Evolutionary conservation across 2,329 filamentous ascomycete species (phyloP), one percentile per base, ranked within the genome.

Genomic region (Shiraia sp.): DNA sequence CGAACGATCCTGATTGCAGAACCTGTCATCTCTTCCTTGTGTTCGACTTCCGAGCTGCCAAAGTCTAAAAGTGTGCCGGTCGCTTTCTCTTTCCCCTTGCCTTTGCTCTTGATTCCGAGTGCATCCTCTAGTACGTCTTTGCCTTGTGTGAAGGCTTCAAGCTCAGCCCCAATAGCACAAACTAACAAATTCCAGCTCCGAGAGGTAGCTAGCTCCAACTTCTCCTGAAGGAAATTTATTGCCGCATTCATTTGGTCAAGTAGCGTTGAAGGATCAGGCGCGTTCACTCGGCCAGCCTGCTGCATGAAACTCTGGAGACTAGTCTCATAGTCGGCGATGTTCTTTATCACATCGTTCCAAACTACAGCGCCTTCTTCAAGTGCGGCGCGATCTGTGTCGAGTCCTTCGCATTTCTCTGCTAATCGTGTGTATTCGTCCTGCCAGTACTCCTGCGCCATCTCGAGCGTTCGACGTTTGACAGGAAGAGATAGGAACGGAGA

Each of bases 141-240:
- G 1, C 83, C 83, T 55, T 85, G 79, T 23, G 71, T 72, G 46
- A 88, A 83, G 2, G 85, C 84, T 44, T 86, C 83, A 1, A 87
- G 61, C 63, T 89, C 88, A 0, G 88, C 87, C 0, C 87, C 86
- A 24, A 92, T 82, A 9, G 86, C 87, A 36, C 82, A 87, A 4
- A 90, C 83, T 13, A 92, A 74, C 12, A 91, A 70, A 42, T 86
- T 90, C 87, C 88, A 92, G 12, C 78, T 76, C 42, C 79, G 79
- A 1, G 75, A 70, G 46, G 87, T 80, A 0, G 84, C 84, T 2
- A 77, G 60, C 1, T 74, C 70, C 17, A 83, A 57, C 14, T 78
- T 75, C 12, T 74, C 68, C 38, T 83, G 76, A 3, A 92, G 68
- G 2, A 78, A 75, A 1, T 58, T 53, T 10, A 85, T 76, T 4